A percentile compares a stretch with the other conserved stretches of the same genome.
Conservation (phyloP, 2,329 filamentous ascomycete species). For the Arthrobotrys sinensis region DNA sequence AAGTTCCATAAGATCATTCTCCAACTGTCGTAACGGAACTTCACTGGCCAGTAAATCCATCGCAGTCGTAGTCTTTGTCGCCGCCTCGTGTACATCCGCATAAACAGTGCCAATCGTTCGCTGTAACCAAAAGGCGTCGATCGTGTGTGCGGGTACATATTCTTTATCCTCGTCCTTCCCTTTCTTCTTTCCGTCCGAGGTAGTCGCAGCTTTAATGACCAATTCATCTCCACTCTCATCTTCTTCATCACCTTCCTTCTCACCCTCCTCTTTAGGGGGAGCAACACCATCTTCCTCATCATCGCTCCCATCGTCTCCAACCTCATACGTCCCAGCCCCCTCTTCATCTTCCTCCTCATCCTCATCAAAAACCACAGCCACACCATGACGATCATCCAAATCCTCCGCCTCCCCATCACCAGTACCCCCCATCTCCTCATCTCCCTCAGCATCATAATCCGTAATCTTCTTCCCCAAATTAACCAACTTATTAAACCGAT, state of each 20-base stretch:
- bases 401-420: slow-evolving; percentile 70
- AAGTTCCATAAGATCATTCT: slow-evolving; percentile 98
- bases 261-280: slow-evolving; percentile 70
- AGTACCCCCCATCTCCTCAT: slow-evolving; percentile 84
- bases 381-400: slow-evolving; percentile 74
- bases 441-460: slow-evolving; percentile 96
- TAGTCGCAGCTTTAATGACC: slow-evolving; percentile 80
- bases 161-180: slow-evolving; percentile 72
- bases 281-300: slow-evolving; percentile 76
- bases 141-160: slow-evolving; percentile 84
- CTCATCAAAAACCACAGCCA: slow-evolving; percentile 96
- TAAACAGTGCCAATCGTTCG: slow-evolving; percentile 91
- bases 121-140: slow-evolving; percentile 98
- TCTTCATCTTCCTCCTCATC: slow-evolving; percentile 86
- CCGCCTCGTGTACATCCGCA: slow-evolving; percentile 90
- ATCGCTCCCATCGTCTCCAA: slow-evolving; percentile 85
- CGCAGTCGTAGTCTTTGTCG: slow-evolving; percentile 90
- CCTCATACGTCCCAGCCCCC: slow-evolving; percentile 82
- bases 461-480: slow-evolving; percentile 99
- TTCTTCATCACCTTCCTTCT: slow-evolving; percentile 67
- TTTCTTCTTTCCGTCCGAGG: slow-evolving; percentile 68
- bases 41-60: slow-evolving; percentile 88
- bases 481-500: slow-evolving; percentile 96
- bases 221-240: slow-evolving; percentile 81
- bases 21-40: slow-evolving; percentile 89